These are phyloP conservation scores for Poa annua DNA, from an alignment of 176 grass and related monocot genomes.

Conservation along the genomic window DNA sequence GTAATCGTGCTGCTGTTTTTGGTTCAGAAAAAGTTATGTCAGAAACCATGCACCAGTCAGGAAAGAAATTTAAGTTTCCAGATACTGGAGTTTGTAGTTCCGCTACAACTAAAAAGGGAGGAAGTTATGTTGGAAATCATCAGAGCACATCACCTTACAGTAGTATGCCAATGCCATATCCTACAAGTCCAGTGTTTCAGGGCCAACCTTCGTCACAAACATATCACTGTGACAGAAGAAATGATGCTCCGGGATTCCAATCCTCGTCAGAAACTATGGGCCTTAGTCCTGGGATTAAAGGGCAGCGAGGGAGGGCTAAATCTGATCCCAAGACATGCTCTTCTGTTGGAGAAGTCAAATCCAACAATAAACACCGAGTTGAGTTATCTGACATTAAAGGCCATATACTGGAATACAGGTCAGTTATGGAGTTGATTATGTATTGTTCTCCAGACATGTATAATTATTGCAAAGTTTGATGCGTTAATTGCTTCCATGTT, in stretches of 20 bases:
- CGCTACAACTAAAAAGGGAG: constrained; percentile 48
- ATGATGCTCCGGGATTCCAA: constrained; percentile 48
- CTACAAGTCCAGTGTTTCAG: constrained; percentile 52
- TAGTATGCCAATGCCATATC: constrained; percentile 53
- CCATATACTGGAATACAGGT: constrained; percentile 86
- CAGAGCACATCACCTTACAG: constrained; percentile 45
- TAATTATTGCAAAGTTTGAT: constrained; percentile 37
- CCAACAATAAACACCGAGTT: constrained; percentile 55
- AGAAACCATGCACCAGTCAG: constrained; percentile 40
- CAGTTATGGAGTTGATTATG: constrained; percentile 45
- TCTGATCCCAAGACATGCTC: constrained; percentile 56
- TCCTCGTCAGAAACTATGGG: constrained; percentile 45
- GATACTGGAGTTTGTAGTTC: constrained; percentile 53
- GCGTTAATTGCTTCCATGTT: constrained; percentile 24
- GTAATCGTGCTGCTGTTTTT: constrained; percentile 49
- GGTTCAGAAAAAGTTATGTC: constrained; percentile 53
- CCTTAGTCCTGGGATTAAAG: constrained; percentile 46
- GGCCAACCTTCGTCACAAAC: constrained; percentile 37
- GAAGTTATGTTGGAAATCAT: constrained; percentile 50
- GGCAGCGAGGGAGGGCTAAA: constrained; percentile 58
- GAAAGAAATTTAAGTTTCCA: constrained; percentile 50
- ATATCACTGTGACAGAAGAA: constrained; percentile 54
- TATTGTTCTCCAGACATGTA: not conserved
- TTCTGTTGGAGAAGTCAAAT: constrained; percentile 77
- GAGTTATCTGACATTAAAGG: constrained; percentile 84